These are phyloP conservation scores for Nakazawaea ishiwadae DNA, from an alignment of 805 yeast genomes.

Conservation along the genomic window DNA sequence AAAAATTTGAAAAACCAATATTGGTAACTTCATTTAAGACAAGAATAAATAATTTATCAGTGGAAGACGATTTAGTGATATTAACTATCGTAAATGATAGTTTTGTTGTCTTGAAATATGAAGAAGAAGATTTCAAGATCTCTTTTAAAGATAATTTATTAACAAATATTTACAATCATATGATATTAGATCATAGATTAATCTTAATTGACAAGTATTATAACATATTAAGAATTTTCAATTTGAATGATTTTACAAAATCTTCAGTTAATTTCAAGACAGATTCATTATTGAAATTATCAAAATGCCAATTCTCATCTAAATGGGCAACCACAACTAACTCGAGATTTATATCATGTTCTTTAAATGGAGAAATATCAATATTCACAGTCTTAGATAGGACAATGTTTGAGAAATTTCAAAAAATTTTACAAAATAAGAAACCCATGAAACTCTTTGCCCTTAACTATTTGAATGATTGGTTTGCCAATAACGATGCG, in stretches of 20 bases:
- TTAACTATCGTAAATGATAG: conserved; percentile 3
- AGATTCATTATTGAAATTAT: conserved; percentile 27
- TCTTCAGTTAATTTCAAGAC: conserved; percentile 9
- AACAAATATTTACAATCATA: conserved; percentile 19
- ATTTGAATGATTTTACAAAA: conserved; percentile 4
- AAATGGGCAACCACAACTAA: conserved; percentile 23
- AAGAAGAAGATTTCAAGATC: conserved; percentile 13
- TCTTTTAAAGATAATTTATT: conserved; percentile 12
- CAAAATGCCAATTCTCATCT: conserved; percentile 24
- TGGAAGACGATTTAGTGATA: not conserved
- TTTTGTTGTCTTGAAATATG: conserved; percentile 19
- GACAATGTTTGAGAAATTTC: conserved; percentile 6
- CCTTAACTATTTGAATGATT: not conserved
- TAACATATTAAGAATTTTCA: conserved; percentile 15
- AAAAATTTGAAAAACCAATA: conserved; percentile 19
- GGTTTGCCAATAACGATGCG: not conserved
- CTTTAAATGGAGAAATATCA: conserved; percentile 33
- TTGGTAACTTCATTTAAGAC: conserved; percentile 5
- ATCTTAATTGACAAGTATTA: conserved; percentile 19
- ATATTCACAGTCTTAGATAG: conserved; percentile 19
- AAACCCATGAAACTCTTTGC: not conserved
- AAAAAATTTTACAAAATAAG: not conserved
- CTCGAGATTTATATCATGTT: conserved; percentile 26
- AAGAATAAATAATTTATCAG: not conserved
- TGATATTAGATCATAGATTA: conserved; percentile 16